Percentiles rank a stretch among this genome's conserved stretches.
These are phyloP conservation scores for Blastomyces silverae DNA, from an alignment of 2,329 filamentous ascomycete genomes.

Conservation along the genomic window DNA sequence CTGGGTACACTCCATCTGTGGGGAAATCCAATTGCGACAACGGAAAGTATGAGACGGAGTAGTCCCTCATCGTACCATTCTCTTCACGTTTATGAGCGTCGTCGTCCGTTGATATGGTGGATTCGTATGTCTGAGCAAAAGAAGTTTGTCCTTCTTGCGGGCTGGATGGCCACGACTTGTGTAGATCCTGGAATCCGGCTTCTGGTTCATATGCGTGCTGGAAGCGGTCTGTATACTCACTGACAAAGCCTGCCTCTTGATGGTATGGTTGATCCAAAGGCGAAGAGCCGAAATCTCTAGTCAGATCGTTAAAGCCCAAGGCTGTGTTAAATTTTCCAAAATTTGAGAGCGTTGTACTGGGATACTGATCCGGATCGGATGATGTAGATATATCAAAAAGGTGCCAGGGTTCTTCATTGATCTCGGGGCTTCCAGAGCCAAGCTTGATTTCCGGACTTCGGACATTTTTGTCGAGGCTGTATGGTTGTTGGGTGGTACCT, in stretches of 20 bases:
- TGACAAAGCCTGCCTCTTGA: slow-evolving; percentile 1
- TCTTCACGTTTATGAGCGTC: background rate
- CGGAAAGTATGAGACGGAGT: slow-evolving; percentile 4
- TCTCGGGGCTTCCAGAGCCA: slow-evolving; percentile 1
- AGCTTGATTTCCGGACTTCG: background rate
- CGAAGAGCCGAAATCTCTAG: background rate
- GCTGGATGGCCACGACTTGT: slow-evolving; percentile 1
- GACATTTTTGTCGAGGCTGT: background rate
- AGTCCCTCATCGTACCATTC: background rate
- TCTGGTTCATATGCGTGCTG: background rate
- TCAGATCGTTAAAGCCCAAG: background rate
- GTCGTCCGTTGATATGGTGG: background rate
- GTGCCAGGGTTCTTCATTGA: slow-evolving; percentile 8
- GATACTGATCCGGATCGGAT: background rate
- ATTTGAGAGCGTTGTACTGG: slow-evolving; percentile 1
- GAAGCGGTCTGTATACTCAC: background rate
- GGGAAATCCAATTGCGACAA: slow-evolving; percentile 1
- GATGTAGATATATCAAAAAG: background rate
- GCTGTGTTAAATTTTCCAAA: slow-evolving; percentile 6
- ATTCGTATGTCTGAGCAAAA: background rate
- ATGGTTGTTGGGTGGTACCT: slow-evolving; percentile 4
- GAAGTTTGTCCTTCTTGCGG: background rate
- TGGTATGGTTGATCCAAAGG: slow-evolving; percentile 7
- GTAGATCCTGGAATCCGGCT: slow-evolving; percentile 1
- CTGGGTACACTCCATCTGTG: background rate